Conservation (phyloP, 2,329 filamentous ascomycete species). For the Exophiala aquamarina region DNA sequence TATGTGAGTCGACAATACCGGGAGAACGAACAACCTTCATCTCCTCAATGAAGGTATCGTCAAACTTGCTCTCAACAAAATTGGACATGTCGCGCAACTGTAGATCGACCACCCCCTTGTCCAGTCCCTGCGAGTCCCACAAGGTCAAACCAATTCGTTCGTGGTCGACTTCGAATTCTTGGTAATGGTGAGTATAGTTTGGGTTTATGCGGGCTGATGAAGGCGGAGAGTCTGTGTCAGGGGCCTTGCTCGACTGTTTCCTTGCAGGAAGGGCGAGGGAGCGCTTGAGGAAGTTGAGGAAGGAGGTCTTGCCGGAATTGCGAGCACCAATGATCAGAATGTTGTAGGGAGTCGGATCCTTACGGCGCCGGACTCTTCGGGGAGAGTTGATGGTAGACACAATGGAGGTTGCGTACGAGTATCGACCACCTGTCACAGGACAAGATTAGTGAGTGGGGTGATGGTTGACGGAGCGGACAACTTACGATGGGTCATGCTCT, state of each 20-base stretch:
- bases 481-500: constrained; percentile 89
- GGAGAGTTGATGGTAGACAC: constrained; percentile 92
- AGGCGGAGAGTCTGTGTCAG: constrained; percentile 56
- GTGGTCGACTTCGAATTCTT: constrained; percentile 91
- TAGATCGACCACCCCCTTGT: constrained; percentile 92
- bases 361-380: constrained; percentile 85
- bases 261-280: constrained; percentile 79
- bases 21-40: constrained; percentile 95
- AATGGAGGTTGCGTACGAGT: constrained; percentile 92
- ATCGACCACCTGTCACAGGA: constrained; percentile 60
- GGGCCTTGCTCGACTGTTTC: constrained; percentile 63
- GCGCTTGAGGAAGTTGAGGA: constrained; percentile 90
- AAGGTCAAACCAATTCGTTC: constrained; percentile 90
- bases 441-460: constrained; percentile 3
- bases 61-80: constrained; percentile 97
- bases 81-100: constrained; percentile 87
- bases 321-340: constrained; percentile 87
- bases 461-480: neutral
- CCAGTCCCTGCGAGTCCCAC: constrained; percentile 94
- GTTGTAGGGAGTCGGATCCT: constrained; percentile 97
- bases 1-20: constrained; percentile 91
- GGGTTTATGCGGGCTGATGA: constrained; percentile 54
- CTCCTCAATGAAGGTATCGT: constrained; percentile 95
- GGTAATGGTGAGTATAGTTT: constrained; percentile 82
- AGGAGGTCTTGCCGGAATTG: constrained; percentile 90